A percentile compares a stretch with the other conserved stretches of the same genome.
Evolutionary conservation across 257 asterid genomes (phyloP).

Genomic region (Buddleja alternifolia): DNA sequence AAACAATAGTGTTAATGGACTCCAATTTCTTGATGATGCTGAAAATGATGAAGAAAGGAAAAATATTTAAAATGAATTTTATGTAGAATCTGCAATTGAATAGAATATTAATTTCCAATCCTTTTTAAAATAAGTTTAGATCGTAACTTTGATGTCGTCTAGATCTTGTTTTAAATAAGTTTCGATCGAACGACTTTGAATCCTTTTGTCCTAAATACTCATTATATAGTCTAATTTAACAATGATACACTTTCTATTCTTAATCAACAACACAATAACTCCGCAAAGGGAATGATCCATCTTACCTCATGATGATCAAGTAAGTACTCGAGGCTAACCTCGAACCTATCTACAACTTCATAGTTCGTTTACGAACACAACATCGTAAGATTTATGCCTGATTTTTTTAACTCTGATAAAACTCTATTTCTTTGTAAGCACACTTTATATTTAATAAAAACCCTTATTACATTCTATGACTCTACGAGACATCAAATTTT

Average conservation of each 20-base stretch:
- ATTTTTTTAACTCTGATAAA: background rate
- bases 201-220: background rate
- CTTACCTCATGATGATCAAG: background rate
- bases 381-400: background rate
- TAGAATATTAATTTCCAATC: slow-evolving; percentile 11
- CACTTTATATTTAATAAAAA: slow-evolving; percentile 16
- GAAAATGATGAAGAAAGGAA: slow-evolving; percentile 27
- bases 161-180: too few species aligned
- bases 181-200: too few species aligned
- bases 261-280: background rate
- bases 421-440: slow-evolving; percentile 19
- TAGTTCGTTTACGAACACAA: slow-evolving; percentile 1
- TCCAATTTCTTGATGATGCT: slow-evolving; percentile 76
- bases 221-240: background rate
- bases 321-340: background rate
- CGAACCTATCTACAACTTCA: background rate
- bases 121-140: too few species aligned
- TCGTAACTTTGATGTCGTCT: too few species aligned
- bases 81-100: slow-evolving; percentile 6
- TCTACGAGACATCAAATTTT: slow-evolving; percentile 11
- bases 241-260: background rate
- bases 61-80: background rate
- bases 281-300: background rate
- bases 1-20: slow-evolving; percentile 65
- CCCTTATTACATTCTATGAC: slow-evolving; percentile 1